Base-by-base conservation (phyloP, 441 rosid genomes). In the Eruca vesicaria region DNA sequence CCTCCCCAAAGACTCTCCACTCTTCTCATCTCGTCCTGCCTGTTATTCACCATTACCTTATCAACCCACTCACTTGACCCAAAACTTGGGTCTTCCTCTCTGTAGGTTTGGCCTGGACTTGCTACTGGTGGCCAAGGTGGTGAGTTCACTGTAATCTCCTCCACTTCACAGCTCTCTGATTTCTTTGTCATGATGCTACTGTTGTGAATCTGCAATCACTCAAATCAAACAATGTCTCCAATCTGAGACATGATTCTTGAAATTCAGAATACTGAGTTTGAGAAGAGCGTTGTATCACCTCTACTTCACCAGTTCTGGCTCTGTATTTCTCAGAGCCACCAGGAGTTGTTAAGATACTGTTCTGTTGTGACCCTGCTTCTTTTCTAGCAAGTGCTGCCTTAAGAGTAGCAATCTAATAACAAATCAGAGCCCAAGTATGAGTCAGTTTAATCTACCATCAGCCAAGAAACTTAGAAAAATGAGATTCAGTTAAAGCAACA, bases 1-100 rank as follows among this genome's bases (percentile, higher is more conserved):
- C 60, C 89, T 87, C 73, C 76, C 81, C 53, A 85, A 71, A 74
- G 97, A 72, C 69, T 61, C 74, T 82, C 88, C 69, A 84, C 89
- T 52, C 76, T 82, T 63, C 81, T 82, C 79, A 82, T 84, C 52
- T 79, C 78, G 23, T 91, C 99, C 77, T 89, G 97, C 75, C 85
- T 95, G 84, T 93, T 91, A 82, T 95, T 95, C 65, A 93, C 98
- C 98, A 95, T 93, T 35, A 93, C 97, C 78, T 96, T 96, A 57
- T 96, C 99, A 32, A 90, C 93, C 99, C 99, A 96, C 16, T 91
- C 97, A 20, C 94, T 89, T 0, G 90, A 84, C 38, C 93, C 86
- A 23, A 74, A 75, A 79, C 89, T 95, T 80, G 71, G 86, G 52
- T 91, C 99, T 7, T 95, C 98, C 14, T 93, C 98, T 59, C 84